These are phyloP conservation scores for Ballota nigra DNA, from an alignment of 257 asterid genomes.

Conservation along the genomic window DNA sequence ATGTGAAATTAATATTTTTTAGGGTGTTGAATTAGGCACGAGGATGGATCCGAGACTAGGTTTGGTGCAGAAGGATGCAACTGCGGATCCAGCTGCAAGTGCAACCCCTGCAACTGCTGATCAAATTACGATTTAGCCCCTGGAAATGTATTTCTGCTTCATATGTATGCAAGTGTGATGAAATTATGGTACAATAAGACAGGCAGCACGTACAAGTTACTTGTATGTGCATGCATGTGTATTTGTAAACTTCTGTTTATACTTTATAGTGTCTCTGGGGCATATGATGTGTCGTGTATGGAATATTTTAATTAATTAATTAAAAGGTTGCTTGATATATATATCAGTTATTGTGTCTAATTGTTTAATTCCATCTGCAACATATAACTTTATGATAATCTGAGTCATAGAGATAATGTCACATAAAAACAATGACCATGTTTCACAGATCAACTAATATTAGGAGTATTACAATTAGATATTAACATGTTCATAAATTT, in stretches of 20 bases:
- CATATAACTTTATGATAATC: no score
- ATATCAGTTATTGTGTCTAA: no score
- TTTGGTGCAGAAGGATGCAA: conserved; percentile 50
- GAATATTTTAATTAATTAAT: no score
- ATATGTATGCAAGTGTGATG: conserved; percentile 10
- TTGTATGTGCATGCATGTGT: conserved; percentile 12
- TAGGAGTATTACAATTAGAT: no score
- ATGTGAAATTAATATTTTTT: no score
- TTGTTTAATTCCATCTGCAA: no score
- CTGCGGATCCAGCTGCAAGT: conserved; percentile 51
- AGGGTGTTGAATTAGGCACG: conserved; percentile 10
- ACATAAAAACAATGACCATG: no score
- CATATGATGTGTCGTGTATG: not conserved
- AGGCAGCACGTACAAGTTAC: not conserved
- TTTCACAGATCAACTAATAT: no score
- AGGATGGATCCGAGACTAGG: conserved; percentile 37
- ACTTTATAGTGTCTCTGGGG: conserved; percentile 7
- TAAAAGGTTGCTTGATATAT: no score
- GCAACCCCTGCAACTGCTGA: conserved; percentile 52
- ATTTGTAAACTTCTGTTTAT: conserved; percentile 3
- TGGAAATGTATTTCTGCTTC: not conserved
- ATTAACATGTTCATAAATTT: no score
- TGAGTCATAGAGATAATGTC: no score
- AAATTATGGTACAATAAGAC: conserved; percentile 15
- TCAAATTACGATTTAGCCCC: not conserved